Base-by-base conservation (phyloP, 495 filamentous ascomycete species). In the Hypoxylon rickii region DNA sequence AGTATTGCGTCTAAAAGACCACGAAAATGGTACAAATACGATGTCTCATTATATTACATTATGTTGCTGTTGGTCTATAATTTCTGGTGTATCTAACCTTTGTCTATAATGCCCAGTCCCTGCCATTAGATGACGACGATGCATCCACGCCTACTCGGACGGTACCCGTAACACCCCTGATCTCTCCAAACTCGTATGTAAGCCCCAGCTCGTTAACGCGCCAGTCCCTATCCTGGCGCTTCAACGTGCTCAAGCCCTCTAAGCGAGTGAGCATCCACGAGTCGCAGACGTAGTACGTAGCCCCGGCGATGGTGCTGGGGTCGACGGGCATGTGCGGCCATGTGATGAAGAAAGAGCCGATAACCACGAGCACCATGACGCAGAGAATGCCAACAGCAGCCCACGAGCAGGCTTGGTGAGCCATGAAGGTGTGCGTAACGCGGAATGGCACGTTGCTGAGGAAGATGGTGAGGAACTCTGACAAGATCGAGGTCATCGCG, bases 401-500 rank as follows among this genome's bases (percentile, higher is more conserved):
- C 62, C 69, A 74, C 2, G 56, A 67, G 17, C 70, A 73, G 10
- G 70, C 53, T 7, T 44, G 34, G 51, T 70, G 68, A 10, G 66
- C 64, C 1, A 56, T 47, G 33, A 57, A 71, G 15, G 69, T 72
- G 46, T 70, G 65, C 5, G 65, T 73, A 8, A 69, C 47, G n/a
- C 51, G 57, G 57, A 64, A 76, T 2, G 71, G 75, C 7, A 79
- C 62, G 42, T 72, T 73, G 55, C 59, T 43, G 0, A 79, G 58
- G 21, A 71, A 61, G 36, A 76, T 65, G 7, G 73, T 69, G 2
- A 71, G 51, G 21, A 69, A 67, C 49, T 76, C 70, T 20, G 71
- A 69, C 0, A 73, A 59, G 22, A 76, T 58, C 1, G 71, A 65
- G 3, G 70, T 58, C 18, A 66, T 18, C 3, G 72, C 66, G 11